Evolutionary conservation across 371 early-diverging fungal species (phyloP), one percentile per base, ranked within the genome.

Genomic region (Zopfochytrium polystomum): DNA sequence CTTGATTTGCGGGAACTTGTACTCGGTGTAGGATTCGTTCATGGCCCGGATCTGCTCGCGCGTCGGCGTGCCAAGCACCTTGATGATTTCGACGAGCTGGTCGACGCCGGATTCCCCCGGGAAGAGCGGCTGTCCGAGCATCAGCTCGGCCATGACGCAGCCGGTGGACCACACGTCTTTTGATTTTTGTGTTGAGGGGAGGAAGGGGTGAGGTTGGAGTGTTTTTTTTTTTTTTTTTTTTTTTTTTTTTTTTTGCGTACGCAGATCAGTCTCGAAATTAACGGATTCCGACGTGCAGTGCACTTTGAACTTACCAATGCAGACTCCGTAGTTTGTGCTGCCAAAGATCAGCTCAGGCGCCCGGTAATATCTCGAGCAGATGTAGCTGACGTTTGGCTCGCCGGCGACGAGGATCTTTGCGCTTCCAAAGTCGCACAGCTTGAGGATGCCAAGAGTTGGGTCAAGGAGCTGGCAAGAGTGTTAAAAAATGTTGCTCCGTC

Each of bases 31-130:
- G 79, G 90, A 89, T 42, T 91, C 92, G 74, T 98, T 96, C 95
- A 96, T 96, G 44, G 90, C 84, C 60, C 88, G 81, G 65, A 96
- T 90, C 73, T 96, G 96, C 58, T 96, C 95, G 62, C 90, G 87
- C 26, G 93, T 88, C 13, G 99, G 99, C 13, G 99, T 99, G 30
- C 99, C 99, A 25, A 99, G 84, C 0, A 97, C 91, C 77, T 96
- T 96, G 82, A 99, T 99, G 68, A 99, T 99, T 76, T 99, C 98
- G 13, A 99, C 98, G 38, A 99, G 77, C 77, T 99, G 99, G 72
- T 99, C 99, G 58, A 99, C 96, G 50, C 96, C 96, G 57, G 93
- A 92, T 74, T 98, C 98, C 23, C 99, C 99, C 6, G 97, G 94
- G 84, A 99, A 99, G 45, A 99, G 73, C 13, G 99, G 99, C 70